These are phyloP conservation scores for Lophiostoma macrostomum DNA, from an alignment of 495 filamentous ascomycete species.

Conservation along the genomic window DNA sequence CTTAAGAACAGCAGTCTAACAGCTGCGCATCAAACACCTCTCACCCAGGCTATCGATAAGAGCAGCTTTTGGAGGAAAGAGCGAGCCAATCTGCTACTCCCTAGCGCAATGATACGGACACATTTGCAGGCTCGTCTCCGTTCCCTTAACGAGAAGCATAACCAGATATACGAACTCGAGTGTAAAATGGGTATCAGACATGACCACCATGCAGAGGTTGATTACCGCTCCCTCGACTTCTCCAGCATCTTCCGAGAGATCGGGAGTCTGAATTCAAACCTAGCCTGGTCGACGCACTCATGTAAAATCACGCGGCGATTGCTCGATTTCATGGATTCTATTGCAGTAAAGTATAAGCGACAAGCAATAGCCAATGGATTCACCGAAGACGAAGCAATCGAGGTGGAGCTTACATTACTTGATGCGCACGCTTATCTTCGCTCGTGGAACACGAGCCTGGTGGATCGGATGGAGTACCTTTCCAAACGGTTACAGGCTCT, in stretches of 20 bases:
- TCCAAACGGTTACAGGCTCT: slow-evolving; percentile 9
- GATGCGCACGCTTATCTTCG: slow-evolving; percentile 8
- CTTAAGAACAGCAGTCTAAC: neutral
- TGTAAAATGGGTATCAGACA: neutral
- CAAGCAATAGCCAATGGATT: neutral
- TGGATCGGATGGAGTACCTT: slow-evolving; percentile 7
- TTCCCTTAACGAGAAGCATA: neutral
- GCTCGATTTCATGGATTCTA: slow-evolving; percentile 11
- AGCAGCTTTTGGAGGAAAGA: too few species aligned
- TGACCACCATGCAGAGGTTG: too few species aligned
- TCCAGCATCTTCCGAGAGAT: neutral
- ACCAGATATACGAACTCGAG: neutral
- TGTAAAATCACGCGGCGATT: neutral
- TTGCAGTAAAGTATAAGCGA: neutral
- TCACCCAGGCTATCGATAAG: too few species aligned
- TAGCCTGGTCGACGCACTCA: neutral
- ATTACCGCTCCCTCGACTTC: neutral
- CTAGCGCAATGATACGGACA: neutral
- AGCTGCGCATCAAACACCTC: neutral
- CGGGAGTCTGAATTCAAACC: neutral
- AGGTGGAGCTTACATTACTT: neutral
- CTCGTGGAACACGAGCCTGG: slow-evolving; percentile 5
- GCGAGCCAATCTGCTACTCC: slow-evolving; percentile 10
- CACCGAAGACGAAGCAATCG: neutral
- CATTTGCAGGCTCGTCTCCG: neutral